A percentile compares a stretch with the other conserved stretches of the same genome.
phyloP scores from a whole-genome alignment of 164 flowering plant genomes.

The Nelumbo lutea region DNA sequence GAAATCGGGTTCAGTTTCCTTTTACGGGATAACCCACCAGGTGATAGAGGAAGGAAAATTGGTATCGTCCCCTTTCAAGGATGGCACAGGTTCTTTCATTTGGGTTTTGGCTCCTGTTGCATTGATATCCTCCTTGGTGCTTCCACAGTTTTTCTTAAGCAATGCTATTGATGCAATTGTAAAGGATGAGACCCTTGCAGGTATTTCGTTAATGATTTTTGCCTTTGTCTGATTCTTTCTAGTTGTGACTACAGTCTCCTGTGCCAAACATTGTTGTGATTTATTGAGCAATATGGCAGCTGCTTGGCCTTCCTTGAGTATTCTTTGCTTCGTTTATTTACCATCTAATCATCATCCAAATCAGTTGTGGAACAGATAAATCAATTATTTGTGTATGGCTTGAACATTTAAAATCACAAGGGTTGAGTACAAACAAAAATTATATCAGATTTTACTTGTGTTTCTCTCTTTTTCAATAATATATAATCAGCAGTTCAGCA shows the following conservation, averaged over 20 bases:
- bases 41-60: conserved; percentile 54
- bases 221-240: background rate
- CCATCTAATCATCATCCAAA: background rate
- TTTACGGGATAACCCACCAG: conserved; percentile 66
- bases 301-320: too few relatives aligned
- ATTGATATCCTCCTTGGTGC: conserved; percentile 55
- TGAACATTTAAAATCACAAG: too few relatives aligned
- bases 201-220: conserved; percentile 26
- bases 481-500: too few relatives aligned
- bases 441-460: too few relatives aligned
- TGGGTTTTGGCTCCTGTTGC: conserved; percentile 76
- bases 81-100: conserved; percentile 46
- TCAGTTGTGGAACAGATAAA: background rate
- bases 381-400: background rate
- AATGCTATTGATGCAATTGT: conserved; percentile 37
- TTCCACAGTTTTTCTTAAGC: conserved; percentile 59
- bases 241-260: background rate
- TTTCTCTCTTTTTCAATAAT: too few relatives aligned
- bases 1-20: conserved; percentile 79
- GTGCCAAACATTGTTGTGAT: background rate
- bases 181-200: conserved; percentile 43
- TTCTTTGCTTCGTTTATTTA: too few relatives aligned
- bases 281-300: too few relatives aligned
- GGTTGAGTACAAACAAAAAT: too few relatives aligned
- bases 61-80: conserved; percentile 62